Conservation (phyloP, 441 rosid genomes). For the Populus hybrid region DNA sequence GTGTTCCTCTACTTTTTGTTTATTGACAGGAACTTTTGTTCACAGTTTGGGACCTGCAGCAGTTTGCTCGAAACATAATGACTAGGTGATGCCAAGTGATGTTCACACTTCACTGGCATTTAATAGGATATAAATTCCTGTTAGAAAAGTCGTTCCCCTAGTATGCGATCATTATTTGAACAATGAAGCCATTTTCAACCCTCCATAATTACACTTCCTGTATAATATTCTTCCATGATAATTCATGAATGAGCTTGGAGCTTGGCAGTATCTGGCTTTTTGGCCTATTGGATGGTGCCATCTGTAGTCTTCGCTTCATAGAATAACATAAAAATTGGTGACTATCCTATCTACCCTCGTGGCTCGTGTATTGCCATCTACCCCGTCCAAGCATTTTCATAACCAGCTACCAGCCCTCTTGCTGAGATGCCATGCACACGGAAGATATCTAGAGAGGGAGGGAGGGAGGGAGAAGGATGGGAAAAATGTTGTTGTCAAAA, state of each 20-base stretch:
- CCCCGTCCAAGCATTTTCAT: not conserved
- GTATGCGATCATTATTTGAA: no score
- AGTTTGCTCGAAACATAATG: not conserved
- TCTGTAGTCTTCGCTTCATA: not conserved
- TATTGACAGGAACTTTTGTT: not conserved
- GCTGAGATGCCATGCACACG: not conserved
- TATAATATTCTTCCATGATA: not conserved
- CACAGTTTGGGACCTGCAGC: not conserved
- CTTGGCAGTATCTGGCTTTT: not conserved
- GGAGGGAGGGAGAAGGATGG: constrained; percentile 9
- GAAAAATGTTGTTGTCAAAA: constrained; percentile 15
- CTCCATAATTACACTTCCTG: not conserved
- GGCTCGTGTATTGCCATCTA: constrained; percentile 13
- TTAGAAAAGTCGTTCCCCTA: no score
- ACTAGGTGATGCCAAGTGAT: no score
- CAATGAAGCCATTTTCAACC: no score
- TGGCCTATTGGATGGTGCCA: not conserved
- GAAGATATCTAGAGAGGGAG: not conserved
- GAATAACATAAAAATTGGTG: not conserved
- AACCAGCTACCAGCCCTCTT: not conserved
- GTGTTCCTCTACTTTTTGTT: not conserved
- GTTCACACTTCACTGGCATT: no score
- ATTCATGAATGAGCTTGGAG: not conserved
- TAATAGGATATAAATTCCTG: no score
- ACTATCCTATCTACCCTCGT: constrained; percentile 24